These are phyloP conservation scores for Cardamine occulta DNA, from an alignment of 345 rosid species.

Conservation along the genomic window DNA sequence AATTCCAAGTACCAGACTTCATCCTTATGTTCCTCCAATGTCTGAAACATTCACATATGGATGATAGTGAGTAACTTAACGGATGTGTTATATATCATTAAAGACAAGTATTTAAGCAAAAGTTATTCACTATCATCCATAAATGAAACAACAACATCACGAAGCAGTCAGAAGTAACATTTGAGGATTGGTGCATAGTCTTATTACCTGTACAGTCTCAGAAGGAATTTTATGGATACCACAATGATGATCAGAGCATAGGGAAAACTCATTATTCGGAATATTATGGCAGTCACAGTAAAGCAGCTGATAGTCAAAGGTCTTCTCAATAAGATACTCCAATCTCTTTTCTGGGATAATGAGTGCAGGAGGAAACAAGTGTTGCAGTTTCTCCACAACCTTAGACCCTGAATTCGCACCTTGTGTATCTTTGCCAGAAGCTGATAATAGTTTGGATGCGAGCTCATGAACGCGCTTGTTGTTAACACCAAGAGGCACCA, in stretches of 20 bases:
- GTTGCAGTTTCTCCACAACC: conserved; percentile 46
- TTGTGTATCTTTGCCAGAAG: conserved; percentile 15
- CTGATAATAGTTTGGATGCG: conserved; percentile 28
- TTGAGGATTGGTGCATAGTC: not conserved
- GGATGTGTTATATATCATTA: no score
- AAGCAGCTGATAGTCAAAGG: conserved; percentile 43
- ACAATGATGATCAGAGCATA: conserved; percentile 54
- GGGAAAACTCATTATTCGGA: conserved; percentile 50
- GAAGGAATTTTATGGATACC: conserved; percentile 53
- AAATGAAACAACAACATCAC: no score
- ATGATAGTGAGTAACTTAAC: no score
- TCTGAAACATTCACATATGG: conserved; percentile 49
- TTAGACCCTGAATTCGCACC: conserved; percentile 9
- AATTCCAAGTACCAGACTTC: conserved; percentile 69
- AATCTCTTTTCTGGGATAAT: conserved; percentile 57
- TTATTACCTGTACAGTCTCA: conserved; percentile 58
- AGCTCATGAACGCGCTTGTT: conserved; percentile 15
- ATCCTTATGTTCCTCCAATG: conserved; percentile 53
- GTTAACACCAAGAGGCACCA: conserved; percentile 53
- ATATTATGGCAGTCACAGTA: conserved; percentile 53
- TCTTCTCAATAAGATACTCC: conserved; percentile 59
- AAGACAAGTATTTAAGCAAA: not conserved
- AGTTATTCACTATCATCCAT: no score
- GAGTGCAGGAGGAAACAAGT: conserved; percentile 52
- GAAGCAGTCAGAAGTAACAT: conserved; percentile 6